Base-by-base conservation (phyloP, 352 stramenopile genomes). In the Phytophthora palmivora region DNA sequence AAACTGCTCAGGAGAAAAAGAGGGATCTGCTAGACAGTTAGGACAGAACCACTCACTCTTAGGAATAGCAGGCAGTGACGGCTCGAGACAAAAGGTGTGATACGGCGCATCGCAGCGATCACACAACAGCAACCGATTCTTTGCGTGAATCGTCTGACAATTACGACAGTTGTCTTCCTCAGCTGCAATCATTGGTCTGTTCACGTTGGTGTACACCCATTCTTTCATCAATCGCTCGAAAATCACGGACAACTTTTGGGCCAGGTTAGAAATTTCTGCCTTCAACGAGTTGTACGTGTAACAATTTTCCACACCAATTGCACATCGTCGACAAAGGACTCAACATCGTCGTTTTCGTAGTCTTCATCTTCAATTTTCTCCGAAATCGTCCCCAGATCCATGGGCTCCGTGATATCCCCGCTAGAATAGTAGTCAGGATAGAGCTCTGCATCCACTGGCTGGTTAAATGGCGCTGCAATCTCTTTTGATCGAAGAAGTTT, bases 291-390 rank as follows among this genome's bases (percentile, higher is more conserved):
- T 95, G 74, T 91, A 95, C 21, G 82, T 72, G 58, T 86, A 92
- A 44, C 87, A 95, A 33, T 95, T 95, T 86, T 94, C 85, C 84
- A 94, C 14, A 95, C 83, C 15, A 94, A 54, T 22, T 84, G 55
- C 15, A 95, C 84, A 49, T 95, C 87, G 11, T 94, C 87, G 5
- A 94, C 70, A 48, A 95, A 93, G 2, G 78, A 76, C 15, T 92
- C 85, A 6, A 94, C 76, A 30, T 93, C 87, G 45, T 95, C 84
- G 39, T 87, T 78, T 48, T 92, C 85, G 48, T 95, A 95, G 37
- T 95, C 87, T 57, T 94, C 84, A 58, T 93, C 84, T 58, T 92
- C 76, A 28, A 95, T 72, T 48, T 94, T 95, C 62, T 94, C 85
- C 12, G 82, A 62, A 46, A 95, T 93, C 1, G 87, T 94, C 33